Percentiles rank a stretch among this genome's conserved stretches.
phyloP scores from a whole-genome alignment of 495 filamentous ascomycete species.

The Penicillium chermesinum region DNA sequence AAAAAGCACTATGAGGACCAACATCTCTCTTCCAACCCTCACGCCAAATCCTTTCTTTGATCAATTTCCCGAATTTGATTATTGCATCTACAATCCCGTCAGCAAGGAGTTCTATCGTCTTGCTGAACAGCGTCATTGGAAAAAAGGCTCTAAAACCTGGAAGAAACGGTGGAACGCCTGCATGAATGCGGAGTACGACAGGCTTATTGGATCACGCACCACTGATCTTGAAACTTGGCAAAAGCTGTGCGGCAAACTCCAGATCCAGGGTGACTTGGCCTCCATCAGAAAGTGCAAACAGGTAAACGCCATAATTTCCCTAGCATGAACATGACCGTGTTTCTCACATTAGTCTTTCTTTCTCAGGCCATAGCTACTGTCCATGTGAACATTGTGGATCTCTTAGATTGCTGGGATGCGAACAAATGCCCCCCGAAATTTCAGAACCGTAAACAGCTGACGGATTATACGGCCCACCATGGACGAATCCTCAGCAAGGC shows the following conservation, averaged over 20 bases:
- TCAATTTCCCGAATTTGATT: not conserved
- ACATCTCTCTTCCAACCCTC: not conserved
- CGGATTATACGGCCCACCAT: slow-evolving; percentile 37
- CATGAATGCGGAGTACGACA: slow-evolving; percentile 13
- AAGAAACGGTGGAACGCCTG: slow-evolving; percentile 18
- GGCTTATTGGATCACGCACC: slow-evolving; percentile 12
- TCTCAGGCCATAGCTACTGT: slow-evolving; percentile 27
- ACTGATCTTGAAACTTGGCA: slow-evolving; percentile 22
- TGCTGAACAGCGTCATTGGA: slow-evolving; percentile 16
- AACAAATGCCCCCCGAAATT: slow-evolving; percentile 27
- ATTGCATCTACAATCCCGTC: slow-evolving; percentile 3
- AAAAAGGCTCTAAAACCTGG: slow-evolving; percentile 13
- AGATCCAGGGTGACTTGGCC: slow-evolving; percentile 12
- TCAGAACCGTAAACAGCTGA: slow-evolving; percentile 24
- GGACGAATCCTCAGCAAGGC: slow-evolving; percentile 24
- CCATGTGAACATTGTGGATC: slow-evolving; percentile 49
- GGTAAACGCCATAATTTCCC: slow-evolving; percentile 16
- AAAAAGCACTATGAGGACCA: too few relatives aligned
- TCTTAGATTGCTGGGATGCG: slow-evolving; percentile 40
- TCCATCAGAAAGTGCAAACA: slow-evolving; percentile 40
- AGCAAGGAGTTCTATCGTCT: slow-evolving; percentile 21
- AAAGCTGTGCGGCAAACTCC: slow-evolving; percentile 29
- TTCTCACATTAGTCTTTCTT: not conserved
- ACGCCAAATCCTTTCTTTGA: not conserved
- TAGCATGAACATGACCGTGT: not conserved